Evolutionary conservation across 1,139 yeast species (phyloP), one percentile per base, ranked within the genome.

Genomic region (Schizosaccharomyces versatilis): DNA sequence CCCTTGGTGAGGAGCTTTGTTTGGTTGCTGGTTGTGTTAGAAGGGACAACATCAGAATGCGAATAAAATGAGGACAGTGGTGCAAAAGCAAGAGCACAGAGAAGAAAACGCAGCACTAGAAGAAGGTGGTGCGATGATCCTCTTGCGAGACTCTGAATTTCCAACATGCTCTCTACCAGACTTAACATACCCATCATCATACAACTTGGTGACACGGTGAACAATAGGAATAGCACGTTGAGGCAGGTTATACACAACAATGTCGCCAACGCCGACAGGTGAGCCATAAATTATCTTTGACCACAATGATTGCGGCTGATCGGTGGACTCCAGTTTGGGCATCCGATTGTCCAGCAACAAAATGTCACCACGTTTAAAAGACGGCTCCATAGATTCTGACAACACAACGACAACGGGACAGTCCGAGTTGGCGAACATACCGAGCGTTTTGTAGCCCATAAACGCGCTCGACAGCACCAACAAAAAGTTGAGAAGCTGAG

Each of bases 341-440:
- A 15, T 49, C 36, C 96, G 74, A 68, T 90, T 90, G 95, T 95
- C 86, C 57, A 90, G 72, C 64, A 90, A 81, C 58, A 90, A 71
- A 47, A 93, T 81, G 65, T 90, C 99, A 53, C 99, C 99, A 68
- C 98, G 78, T 68, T 90, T 97, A 73, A 93, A 93, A 0, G 98
- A 98, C 1, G 99, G 99, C 66, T 93, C 98, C 99, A 90, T 90
- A 1, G 97, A 90, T 6, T 98, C 99, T 1, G 97, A 85, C 53
- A 90, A 76, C 10, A 90, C 99, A 42, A 90, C 98, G 44, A 93
- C 98, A 47, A 90, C 79, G 15, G 99, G 99, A 1, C 96, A 84
- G 60, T 84, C 82, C 0, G 95, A 80, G 68, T 85, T 80, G 36
- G 95, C 74, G 1, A 81, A 72, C 5, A 90, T 73, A 0, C 88